Base-by-base conservation (phyloP, 768 basidiomycete species). In the Amanita subjunquillea region DNA sequence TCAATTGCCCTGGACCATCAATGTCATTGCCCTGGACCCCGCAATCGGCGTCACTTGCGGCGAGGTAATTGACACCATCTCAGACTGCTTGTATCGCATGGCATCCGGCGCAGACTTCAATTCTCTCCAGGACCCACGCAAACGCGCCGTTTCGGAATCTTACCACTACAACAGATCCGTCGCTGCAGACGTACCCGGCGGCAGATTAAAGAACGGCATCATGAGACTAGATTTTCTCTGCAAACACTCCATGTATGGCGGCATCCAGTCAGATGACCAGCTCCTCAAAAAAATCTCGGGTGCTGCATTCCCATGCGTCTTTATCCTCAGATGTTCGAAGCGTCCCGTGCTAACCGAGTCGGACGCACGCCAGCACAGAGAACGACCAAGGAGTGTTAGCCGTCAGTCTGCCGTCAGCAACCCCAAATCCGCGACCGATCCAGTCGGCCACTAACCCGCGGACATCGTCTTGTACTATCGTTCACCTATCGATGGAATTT, bases 161-260 rank as follows among this genome's bases (percentile, higher is more conserved):
- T 90, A 87, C 63, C 66, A 72, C 34, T 70, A 76, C 61, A 90
- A 91, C 61, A 77, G 88, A 17, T 83, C 83, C 8, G 75, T 79
- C 7, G 73, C 73, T 29, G 67, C 67, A 23, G 79, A 78, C 45
- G 85, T 82, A 1, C 87, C 88, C 1, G 88, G 88, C 0, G 88
- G 86, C 0, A 65, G 67, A 39, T 72, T 90, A 3, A 79, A 78
- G 6, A 71, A 76, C 45, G 80, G 80, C 7, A 71, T 90, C 63
- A 76, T 79, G 56, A 68, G 82, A 50, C 67, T 85, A 50, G 88
- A 91, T 60, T 89, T 78, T 69, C 69, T 91, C 30, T 71, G 78
- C 6, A 63, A 68, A 45, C 62, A 76, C 49, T 78, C 79, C 30
- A 73, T 77, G 65, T 90, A 78, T 57, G 86, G 80, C 2, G 88